A percentile compares a stretch with the other conserved stretches of the same genome.
These are phyloP conservation scores for Entomortierella beljakovae DNA, from an alignment of 192 early-diverging fungal genomes.

Conservation along the genomic window DNA sequence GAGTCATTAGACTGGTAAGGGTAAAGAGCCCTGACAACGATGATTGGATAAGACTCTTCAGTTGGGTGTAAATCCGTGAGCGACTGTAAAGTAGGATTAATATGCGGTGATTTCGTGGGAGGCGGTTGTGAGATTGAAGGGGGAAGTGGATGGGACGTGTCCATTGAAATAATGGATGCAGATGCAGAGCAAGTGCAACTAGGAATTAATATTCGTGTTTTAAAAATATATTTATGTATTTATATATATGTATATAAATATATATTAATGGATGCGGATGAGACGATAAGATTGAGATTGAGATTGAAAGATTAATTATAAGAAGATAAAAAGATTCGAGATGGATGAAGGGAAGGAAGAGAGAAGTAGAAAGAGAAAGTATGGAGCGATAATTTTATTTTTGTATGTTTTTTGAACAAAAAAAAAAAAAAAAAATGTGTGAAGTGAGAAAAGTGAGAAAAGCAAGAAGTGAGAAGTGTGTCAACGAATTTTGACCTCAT, in stretches of 20 bases:
- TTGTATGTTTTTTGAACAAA: too few species aligned
- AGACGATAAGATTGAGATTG: constrained; percentile 1
- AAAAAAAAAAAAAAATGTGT: too few species aligned
- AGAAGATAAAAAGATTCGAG: neutral
- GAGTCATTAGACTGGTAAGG: constrained; percentile 81
- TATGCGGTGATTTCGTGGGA: neutral
- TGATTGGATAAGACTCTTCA: constrained; percentile 54
- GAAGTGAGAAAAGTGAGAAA: too few species aligned
- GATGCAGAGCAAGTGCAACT: neutral
- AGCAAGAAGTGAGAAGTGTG: too few species aligned
- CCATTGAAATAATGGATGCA: neutral
- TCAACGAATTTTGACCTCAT: too few species aligned
- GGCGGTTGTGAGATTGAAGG: neutral
- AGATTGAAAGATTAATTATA: neutral
- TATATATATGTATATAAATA: neutral
- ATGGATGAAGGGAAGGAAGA: neutral
- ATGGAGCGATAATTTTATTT: too few species aligned
- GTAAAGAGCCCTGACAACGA: constrained; percentile 74
- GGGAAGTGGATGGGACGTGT: neutral
- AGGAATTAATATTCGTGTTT: too few species aligned
- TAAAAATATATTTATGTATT: too few species aligned
- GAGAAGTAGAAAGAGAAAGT: neutral
- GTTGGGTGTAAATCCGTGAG: constrained; percentile 39
- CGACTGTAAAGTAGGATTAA: constrained; percentile 23
- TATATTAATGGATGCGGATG: neutral